A percentile compares a stretch with the other conserved stretches of the same genome.
Conservation (phyloP, 2,329 filamentous ascomycete genomes). For the Xylariaceae sp. region DNA sequence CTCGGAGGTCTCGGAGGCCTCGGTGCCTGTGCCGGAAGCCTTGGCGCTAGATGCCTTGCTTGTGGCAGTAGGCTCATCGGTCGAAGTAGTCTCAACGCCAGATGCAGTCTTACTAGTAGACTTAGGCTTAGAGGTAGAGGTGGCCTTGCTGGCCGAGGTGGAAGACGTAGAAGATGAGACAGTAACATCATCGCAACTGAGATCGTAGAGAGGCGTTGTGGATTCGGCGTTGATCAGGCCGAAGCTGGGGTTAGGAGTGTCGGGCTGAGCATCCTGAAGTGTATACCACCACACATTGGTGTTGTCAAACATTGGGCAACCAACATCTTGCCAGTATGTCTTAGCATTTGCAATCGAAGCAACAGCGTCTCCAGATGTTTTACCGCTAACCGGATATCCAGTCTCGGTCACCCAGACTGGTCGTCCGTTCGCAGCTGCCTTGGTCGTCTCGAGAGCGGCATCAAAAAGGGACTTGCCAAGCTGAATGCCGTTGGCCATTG, state of each 20-base stretch:
- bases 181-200: slow-evolving; percentile 51
- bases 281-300: slow-evolving; percentile 72
- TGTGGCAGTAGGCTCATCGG: slow-evolving; percentile 14
- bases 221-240: slow-evolving; percentile 61
- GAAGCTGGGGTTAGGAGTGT: slow-evolving; percentile 65
- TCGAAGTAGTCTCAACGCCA: slow-evolving; percentile 13
- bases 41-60: slow-evolving; percentile 25
- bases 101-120: slow-evolving; percentile 20
- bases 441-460: slow-evolving; percentile 60
- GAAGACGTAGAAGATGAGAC: slow-evolving; percentile 24
- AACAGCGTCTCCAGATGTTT: slow-evolving; percentile 58
- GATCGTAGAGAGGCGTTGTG: slow-evolving; percentile 59
- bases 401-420: slow-evolving; percentile 85
- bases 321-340: slow-evolving; percentile 77
- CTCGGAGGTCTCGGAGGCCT: slow-evolving; percentile 2
- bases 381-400: slow-evolving; percentile 77
- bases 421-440: slow-evolving; percentile 61
- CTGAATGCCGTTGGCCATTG: slow-evolving; percentile 62
- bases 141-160: slow-evolving; percentile 8
- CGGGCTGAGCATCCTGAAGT: slow-evolving; percentile 63
- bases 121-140: slow-evolving; percentile 21
- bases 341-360: slow-evolving; percentile 67
- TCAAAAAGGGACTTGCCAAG: slow-evolving; percentile 67
- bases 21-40: slow-evolving; percentile 29
- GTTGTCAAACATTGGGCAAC: slow-evolving; percentile 66